A percentile compares a stretch with the other conserved stretches of the same genome.
Evolutionary conservation across 768 basidiomycete genomes (phyloP).

Genomic region (Termitomyces sp.): DNA sequence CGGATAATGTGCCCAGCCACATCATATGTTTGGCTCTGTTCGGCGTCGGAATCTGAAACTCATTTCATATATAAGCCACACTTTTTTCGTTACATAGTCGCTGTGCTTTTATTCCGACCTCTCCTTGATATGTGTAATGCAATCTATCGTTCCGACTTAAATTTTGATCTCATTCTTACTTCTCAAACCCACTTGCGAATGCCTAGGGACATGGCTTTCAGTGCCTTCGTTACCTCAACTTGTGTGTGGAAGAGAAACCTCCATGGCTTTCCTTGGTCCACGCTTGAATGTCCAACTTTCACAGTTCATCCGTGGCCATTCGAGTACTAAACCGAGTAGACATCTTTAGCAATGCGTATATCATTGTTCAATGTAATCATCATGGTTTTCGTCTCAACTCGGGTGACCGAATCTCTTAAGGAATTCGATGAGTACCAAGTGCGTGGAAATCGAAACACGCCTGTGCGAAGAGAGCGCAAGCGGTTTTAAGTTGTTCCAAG

Average conservation of each 20-base stretch:
- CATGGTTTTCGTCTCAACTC: background rate
- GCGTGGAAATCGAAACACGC: background rate
- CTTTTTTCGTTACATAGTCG: background rate
- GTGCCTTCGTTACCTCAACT: slow-evolving; percentile 81
- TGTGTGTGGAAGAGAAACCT: slow-evolving; percentile 64
- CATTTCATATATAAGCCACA: slow-evolving; percentile 3
- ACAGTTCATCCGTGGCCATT: slow-evolving; percentile 49
- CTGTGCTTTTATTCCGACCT: background rate
- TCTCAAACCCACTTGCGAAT: slow-evolving; percentile 53
- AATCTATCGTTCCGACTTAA: background rate
- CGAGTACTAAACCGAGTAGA: slow-evolving; percentile 76
- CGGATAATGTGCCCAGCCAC: slow-evolving; percentile 27
- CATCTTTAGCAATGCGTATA: slow-evolving; percentile 22
- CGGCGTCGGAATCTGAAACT: slow-evolving; percentile 24
- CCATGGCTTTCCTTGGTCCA: slow-evolving; percentile 53
- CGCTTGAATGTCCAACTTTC: slow-evolving; percentile 66
- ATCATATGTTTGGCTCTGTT: slow-evolving; percentile 32
- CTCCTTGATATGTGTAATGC: slow-evolving; percentile 2
- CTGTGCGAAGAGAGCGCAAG: background rate
- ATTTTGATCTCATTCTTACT: slow-evolving; percentile 12
- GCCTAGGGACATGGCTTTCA: slow-evolving; percentile 74
- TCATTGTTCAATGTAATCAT: background rate
- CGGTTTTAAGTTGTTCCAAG: background rate
- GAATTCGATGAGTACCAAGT: background rate
- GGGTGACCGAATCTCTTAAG: background rate